Evolutionary conservation across 2,329 filamentous ascomycete genomes (phyloP).

Genomic region (Parasarocladium wereldwijsianum): DNA sequence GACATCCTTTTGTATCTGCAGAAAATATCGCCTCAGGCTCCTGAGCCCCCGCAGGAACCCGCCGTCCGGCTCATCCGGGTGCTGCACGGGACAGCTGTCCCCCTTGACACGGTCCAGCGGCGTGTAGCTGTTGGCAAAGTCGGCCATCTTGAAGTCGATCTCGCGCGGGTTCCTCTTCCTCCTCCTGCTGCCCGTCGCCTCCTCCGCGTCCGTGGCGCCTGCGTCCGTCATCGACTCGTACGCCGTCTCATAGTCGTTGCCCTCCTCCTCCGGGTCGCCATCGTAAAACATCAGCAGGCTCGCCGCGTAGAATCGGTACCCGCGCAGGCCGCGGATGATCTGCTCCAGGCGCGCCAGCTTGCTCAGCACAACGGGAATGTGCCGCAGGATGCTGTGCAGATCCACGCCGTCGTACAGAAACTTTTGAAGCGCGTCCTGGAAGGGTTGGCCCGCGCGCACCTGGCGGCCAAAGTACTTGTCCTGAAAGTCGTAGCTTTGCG

Average conservation of each 20-base stretch:
- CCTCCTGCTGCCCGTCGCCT: conserved; percentile 29
- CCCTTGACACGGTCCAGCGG: conserved; percentile 56
- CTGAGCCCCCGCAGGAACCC: conserved; percentile 80
- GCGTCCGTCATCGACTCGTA: conserved; percentile 44
- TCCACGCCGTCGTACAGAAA: conserved; percentile 88
- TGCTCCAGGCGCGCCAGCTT: conserved; percentile 73
- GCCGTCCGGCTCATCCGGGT: conserved; percentile 67
- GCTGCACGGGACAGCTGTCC: conserved; percentile 62
- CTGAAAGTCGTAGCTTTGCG: conserved; percentile 79
- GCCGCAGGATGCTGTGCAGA: conserved; percentile 62
- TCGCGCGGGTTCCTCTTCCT: conserved; percentile 36
- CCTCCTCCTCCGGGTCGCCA: conserved; percentile 48
- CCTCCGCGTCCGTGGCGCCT: conserved; percentile 43
- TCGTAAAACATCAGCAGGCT: conserved; percentile 94
- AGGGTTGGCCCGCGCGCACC: conserved; percentile 74
- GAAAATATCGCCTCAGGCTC: conserved; percentile 69
- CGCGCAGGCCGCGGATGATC: conserved; percentile 64
- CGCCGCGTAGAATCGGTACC: conserved; percentile 90
- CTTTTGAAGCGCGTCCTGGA: conserved; percentile 72
- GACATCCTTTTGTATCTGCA: conserved; percentile 72
- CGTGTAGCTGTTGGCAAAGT: conserved; percentile 96
- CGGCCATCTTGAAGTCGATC: conserved; percentile 92
- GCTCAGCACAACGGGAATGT: conserved; percentile 75
- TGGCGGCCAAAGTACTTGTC: conserved; percentile 95
- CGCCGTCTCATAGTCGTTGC: conserved; percentile 30